Base-by-base conservation (phyloP, 805 yeast species). In the Komagataella pastoris region DNA sequence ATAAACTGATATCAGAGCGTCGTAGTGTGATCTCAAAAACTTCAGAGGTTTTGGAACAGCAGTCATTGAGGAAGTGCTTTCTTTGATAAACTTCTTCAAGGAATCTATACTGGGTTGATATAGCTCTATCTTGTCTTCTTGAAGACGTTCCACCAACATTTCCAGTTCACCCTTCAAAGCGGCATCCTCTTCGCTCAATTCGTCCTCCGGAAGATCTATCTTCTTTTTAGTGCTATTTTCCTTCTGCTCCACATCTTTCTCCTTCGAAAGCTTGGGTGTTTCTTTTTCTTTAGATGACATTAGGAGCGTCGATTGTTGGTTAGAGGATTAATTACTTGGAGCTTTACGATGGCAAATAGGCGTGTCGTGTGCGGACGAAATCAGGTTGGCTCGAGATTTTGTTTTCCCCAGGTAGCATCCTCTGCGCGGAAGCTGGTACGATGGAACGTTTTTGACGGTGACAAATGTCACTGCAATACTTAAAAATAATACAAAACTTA, bases 31-130 rank as follows among this genome's bases (percentile, higher is more conserved):
- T 61, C 96, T 81, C 57, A 93, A 75, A 65, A 93, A 93, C 72
- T 93, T 95, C 69, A 93, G 78, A 4, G 99, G 99, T 68, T 93
- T 93, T 44, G 99, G 99, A 50, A 93, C 99, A 2, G 99, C 99
- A 1, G 99, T 93, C 97, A 93, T 93, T 7, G 97, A 90, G 44
- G 97, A 87, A 2, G 99, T 93, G 10, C 97, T 86, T 52, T 93
- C 95, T 57, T 88, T 80, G 60, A 93, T 90, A 59, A 80, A 80
- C 49, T 75, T 77, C 62, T 88, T 89, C 65, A 93, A 76, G 50
- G 82, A 74, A 46, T 75, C 74, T 58, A 93, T 74, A n/a, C 88
- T 76, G 10, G 79, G 69, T 43, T 68, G 68, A 62, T 87, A 85
- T 18, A 79, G 69, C 17, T 69, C 64, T 6, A 59, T 48, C 54